Percentiles rank a stretch among this genome's conserved stretches.
phyloP scores from a whole-genome alignment of 2,329 filamentous ascomycete species.

The Penicillium crustosum region DNA sequence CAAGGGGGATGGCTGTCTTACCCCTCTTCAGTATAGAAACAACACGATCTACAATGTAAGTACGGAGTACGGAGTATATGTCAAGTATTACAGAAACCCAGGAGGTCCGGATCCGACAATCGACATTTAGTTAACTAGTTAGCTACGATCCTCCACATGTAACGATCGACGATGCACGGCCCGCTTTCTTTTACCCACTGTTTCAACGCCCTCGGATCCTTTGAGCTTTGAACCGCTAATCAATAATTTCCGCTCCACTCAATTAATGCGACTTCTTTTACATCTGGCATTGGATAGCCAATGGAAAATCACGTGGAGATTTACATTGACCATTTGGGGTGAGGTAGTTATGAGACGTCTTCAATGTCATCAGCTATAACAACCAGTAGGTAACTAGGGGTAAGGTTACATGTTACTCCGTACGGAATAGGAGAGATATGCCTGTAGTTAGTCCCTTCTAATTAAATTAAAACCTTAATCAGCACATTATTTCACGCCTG shows the following conservation, averaged over 20 bases:
- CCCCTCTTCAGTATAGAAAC: neutral
- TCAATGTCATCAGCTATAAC: neutral
- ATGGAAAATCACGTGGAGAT: neutral
- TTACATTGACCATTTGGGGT: neutral
- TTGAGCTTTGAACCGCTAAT: neutral
- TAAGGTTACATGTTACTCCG: neutral
- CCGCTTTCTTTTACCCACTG: neutral
- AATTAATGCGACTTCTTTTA: neutral
- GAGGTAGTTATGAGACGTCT: neutral
- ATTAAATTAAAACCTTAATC: neutral
- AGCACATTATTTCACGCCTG: neutral
- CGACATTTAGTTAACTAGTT: no score
- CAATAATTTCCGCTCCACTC: neutral
- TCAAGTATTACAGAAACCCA: neutral
- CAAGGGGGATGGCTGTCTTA: neutral
- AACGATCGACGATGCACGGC: neutral
- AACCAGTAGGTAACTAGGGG: neutral
- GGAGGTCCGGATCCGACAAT: neutral
- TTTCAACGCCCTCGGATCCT: neutral
- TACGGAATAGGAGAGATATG: neutral
- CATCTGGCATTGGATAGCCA: neutral
- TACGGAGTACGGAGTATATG: neutral
- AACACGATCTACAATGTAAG: neutral
- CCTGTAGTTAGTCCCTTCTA: neutral
- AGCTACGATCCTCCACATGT: neutral